Evolutionary conservation across 768 basidiomycete species (phyloP).

Genomic region (Zangia roseola): DNA sequence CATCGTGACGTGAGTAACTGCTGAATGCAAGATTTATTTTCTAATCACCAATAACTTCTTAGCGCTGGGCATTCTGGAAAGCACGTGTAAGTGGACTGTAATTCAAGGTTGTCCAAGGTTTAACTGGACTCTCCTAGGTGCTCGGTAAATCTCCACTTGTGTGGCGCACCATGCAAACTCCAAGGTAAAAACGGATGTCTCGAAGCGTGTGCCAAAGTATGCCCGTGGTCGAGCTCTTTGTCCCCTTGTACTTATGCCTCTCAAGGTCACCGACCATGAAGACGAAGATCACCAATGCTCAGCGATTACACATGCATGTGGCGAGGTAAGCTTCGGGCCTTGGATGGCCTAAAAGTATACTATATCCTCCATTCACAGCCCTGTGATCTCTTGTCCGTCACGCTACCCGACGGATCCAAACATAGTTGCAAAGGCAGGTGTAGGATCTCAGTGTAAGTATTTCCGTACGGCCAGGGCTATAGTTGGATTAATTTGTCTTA

Average conservation of each 20-base stretch:
- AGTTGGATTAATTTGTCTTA: background rate
- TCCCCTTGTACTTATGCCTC: background rate
- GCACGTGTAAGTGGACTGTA: constrained; percentile 50
- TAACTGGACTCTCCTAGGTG: constrained; percentile 41
- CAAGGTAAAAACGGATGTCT: constrained; percentile 50
- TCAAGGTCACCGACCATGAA: constrained; percentile 44
- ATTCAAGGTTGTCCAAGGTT: background rate
- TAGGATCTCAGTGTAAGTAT: constrained; percentile 38
- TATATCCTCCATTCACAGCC: constrained; percentile 31
- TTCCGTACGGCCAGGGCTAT: background rate
- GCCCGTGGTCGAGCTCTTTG: background rate
- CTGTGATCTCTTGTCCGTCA: constrained; percentile 38
- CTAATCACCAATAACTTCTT: background rate
- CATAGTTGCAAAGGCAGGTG: constrained; percentile 45
- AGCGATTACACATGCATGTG: constrained; percentile 51
- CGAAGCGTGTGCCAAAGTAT: constrained; percentile 50
- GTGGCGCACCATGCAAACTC: constrained; percentile 50
- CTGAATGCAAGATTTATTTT: too few species aligned
- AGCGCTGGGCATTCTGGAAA: constrained; percentile 57
- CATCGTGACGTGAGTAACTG: constrained; percentile 42
- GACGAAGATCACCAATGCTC: constrained; percentile 56
- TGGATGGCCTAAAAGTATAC: background rate
- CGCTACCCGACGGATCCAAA: constrained; percentile 20
- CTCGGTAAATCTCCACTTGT: constrained; percentile 49
- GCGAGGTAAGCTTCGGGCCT: constrained; percentile 43